Conservation (phyloP, 1,284 basidiomycete species). For the Meripilus lineatus region DNA sequence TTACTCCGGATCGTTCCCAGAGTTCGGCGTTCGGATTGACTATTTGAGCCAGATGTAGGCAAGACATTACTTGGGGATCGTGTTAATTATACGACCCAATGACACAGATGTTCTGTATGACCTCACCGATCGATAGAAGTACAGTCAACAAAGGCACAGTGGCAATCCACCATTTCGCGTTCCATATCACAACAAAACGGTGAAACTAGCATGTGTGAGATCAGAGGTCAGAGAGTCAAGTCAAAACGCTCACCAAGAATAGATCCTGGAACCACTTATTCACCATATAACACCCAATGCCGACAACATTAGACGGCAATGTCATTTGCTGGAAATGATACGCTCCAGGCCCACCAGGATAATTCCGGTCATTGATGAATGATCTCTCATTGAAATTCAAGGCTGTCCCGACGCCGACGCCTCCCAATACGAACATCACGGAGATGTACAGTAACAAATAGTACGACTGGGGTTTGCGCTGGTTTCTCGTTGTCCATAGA, state of each 20-base stretch:
- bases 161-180: too few relatives aligned
- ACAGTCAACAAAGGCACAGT: too few relatives aligned
- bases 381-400: constrained; percentile 19
- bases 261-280: constrained; percentile 6
- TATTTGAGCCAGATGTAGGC: too few relatives aligned
- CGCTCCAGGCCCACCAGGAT: constrained; percentile 22
- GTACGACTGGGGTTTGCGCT: background rate
- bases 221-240: too few relatives aligned
- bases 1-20: too few relatives aligned
- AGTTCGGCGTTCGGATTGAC: too few relatives aligned
- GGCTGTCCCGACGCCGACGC: constrained; percentile 18
- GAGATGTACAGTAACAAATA: constrained; percentile 12
- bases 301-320: background rate
- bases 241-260: constrained; percentile 3
- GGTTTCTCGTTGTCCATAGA: background rate
- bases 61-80: too few relatives aligned
- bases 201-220: too few relatives aligned
- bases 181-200: too few relatives aligned
- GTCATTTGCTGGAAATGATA: constrained; percentile 9
- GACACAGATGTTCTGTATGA: too few relatives aligned
- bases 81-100: too few relatives aligned
- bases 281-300: constrained; percentile 4
- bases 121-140: too few relatives aligned
- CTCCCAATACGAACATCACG: constrained; percentile 17
- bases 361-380: constrained; percentile 23